Percentiles rank a stretch among this genome's conserved stretches.
Evolutionary conservation across 2,329 filamentous ascomycete species (phyloP).

Genomic region (Byssochlamys sp.): DNA sequence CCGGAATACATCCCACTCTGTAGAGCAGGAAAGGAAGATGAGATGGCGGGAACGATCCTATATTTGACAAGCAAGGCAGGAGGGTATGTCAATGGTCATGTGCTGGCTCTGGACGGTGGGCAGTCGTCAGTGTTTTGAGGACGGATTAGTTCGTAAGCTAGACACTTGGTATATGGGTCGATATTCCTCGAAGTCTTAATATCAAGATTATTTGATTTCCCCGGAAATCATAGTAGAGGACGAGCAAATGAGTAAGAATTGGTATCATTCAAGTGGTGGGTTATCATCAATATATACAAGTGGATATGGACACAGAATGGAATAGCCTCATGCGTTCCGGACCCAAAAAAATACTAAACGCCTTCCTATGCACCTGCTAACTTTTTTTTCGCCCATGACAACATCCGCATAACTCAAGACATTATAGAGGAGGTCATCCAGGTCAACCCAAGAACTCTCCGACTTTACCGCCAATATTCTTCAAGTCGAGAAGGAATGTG

Average conservation of each 20-base stretch:
- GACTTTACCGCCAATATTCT: conserved; percentile 80
- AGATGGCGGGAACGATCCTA: not conserved
- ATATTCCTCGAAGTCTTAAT: no score
- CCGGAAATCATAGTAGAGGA: not conserved
- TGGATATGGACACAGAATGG: not conserved
- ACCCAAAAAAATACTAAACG: not conserved
- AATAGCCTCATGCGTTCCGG: not conserved
- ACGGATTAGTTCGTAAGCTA: no score
- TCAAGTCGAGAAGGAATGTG: conserved; percentile 83
- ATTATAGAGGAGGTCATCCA: no score
- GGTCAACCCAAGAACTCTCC: conserved; percentile 62
- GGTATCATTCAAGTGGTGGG: not conserved
- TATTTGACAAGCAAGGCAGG: not conserved
- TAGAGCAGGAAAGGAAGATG: not conserved
- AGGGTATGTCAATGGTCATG: not conserved
- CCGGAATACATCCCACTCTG: not conserved
- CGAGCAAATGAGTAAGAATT: not conserved
- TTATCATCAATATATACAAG: not conserved
- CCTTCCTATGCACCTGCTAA: not conserved
- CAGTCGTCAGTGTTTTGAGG: not conserved
- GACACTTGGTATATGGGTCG: no score
- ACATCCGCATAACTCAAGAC: not conserved
- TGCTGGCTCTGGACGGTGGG: not conserved
- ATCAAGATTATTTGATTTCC: no score
- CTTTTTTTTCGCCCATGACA: not conserved